Base-by-base conservation (phyloP, 495 filamentous ascomycete species). In the Penicillium riverlandense region DNA sequence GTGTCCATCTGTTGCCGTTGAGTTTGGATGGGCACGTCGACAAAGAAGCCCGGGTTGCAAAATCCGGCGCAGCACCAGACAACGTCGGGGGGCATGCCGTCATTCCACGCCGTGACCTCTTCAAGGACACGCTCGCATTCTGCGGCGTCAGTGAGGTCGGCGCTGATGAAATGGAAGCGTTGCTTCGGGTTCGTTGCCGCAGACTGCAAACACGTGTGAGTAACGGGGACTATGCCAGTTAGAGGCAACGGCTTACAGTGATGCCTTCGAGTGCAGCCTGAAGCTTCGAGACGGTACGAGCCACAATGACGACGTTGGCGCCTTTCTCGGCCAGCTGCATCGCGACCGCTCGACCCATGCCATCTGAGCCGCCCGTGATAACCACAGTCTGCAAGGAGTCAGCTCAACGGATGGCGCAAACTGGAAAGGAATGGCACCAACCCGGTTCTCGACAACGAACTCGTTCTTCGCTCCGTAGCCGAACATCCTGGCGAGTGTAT, bases 1-100 rank as follows among this genome's bases (percentile, higher is more conserved):
- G 85, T 80, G 59, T 90, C 85, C 81, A 96, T 95, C 66, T 95
- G 89, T 53, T 76, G 66, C 15, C 82, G 76, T 44, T 91, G 66
- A 10, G 71, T 72, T 15, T 79, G 59, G n/a, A 84, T 57, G 15
- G 78, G 65, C 11, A 76, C 77, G 45, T 95, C 86, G 47, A 86
- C 59, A 72, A 94, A 97, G 54, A 91, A 83, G 6, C 79, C 69
- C 0, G 94, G 91, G 33, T 70, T 70, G 7, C 86, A 79, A 48
- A 77, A 74, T 53, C 90, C 90, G 10, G 92, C 94, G 45, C 87
- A 83, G 60, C 87, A 90, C 90, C 92, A 97, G 35, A 96, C 85
- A 43, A 95, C 75, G 55, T 96, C 90, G 0, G 89, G 88, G 8
- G 79, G 65, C 14, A 64, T 52, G 32, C 79, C 82, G 49, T 79